Evolutionary conservation across 768 basidiomycete genomes (phyloP), one percentile per base, ranked within the genome.

Genomic region (Termitomyces sp.): DNA sequence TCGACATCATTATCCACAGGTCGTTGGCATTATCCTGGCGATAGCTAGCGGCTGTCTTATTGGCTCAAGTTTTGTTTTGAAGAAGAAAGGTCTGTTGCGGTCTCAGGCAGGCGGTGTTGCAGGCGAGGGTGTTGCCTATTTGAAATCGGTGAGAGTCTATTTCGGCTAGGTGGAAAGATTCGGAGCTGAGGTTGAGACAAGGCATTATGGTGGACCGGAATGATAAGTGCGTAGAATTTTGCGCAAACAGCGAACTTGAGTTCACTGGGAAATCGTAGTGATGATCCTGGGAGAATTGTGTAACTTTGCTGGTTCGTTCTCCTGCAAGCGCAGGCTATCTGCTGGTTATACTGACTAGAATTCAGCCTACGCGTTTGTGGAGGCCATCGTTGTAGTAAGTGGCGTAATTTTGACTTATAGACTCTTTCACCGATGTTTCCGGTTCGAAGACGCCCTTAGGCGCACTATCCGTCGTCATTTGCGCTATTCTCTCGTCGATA

Each of bases 401-500:
- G 50, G 20, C 30, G 23, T 40, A 46, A 20, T 52, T 16, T 38
- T 44, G 13, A 41, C 14, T 40, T n/a, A 50, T 16, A 36, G 48
- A 58, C 51, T 50, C 16, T 48, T 36, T 48, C 51, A 57, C 54
- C 59, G 51, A 57, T 47, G 49, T 40, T 35, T 52, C 57, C 40
- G 55, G 54, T 9, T 48, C 23, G 57, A 63, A 90, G 87, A 98
- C 96, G 41, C 97, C 96, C 3, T 83, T 99, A 66, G 96, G 96
- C 44, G 95, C 96, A 8, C 83, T 99, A 56, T 95, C 94, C 20
- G 97, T 99, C 65, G 97, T 99, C 64, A 80, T 98, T 63, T 96
- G 88, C 71, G 95, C 95, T 52, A 89, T 96, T 36, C 76, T 98
- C 18, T 95, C 95, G 7, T 95, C 93, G 33, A 79, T 96, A 63